These are phyloP conservation scores for Solanum sejunctum DNA, from an alignment of 257 asterid genomes.

Conservation along the genomic window DNA sequence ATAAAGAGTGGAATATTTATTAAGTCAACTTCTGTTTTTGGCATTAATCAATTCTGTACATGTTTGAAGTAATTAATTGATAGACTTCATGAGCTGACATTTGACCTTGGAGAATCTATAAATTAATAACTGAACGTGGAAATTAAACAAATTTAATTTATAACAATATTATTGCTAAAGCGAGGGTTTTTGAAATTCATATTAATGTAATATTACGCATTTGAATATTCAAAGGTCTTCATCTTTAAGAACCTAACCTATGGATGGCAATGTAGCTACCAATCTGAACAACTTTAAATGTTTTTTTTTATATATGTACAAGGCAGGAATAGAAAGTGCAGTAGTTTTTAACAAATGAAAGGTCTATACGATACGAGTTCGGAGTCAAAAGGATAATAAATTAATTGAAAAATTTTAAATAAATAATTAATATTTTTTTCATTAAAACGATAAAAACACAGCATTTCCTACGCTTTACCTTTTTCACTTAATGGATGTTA, in stretches of 20 bases:
- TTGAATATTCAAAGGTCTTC: background rate
- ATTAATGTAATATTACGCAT: background rate
- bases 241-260: background rate
- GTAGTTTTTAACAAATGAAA: background rate
- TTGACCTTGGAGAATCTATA: background rate
- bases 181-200: background rate
- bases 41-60: background rate
- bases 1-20: background rate
- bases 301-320: background rate
- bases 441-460: too few relatives aligned
- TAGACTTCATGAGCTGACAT: background rate
- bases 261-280: background rate
- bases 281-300: background rate
- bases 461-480: too few relatives aligned
- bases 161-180: background rate
- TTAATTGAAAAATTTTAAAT: too few relatives aligned
- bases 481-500: too few relatives aligned
- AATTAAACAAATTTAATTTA: background rate
- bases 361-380: too few relatives aligned
- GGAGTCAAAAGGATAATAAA: too few relatives aligned
- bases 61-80: background rate
- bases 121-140: background rate
- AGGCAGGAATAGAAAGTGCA: background rate
- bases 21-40: background rate
- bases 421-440: too few relatives aligned